Evolutionary conservation across 805 yeast species (phyloP).

Genomic region (Wickerhamomyces sydowiorum): DNA sequence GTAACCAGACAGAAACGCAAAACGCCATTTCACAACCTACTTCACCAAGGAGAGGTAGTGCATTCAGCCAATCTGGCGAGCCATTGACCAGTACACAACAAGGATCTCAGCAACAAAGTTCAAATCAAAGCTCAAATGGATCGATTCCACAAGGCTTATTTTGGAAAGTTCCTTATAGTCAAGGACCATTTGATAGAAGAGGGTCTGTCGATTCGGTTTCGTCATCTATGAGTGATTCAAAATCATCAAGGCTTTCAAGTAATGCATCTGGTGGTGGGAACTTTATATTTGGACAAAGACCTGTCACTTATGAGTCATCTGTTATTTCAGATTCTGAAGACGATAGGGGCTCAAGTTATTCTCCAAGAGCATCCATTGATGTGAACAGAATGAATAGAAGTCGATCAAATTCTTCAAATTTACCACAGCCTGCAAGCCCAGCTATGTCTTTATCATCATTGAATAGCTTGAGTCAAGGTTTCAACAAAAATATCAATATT

Average conservation of each 20-base stretch:
- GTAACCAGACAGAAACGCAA: conserved; percentile 6
- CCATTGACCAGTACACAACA: not conserved
- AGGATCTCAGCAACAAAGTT: conserved; percentile 5
- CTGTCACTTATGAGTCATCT: conserved; percentile 16
- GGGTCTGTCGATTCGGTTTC: conserved; percentile 21
- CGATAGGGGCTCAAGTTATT: conserved; percentile 12
- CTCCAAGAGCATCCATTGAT: conserved; percentile 19
- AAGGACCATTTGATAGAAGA: conserved; percentile 21
- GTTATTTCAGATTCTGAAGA: conserved; percentile 23
- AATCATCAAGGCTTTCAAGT: conserved; percentile 5
- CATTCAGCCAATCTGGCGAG: conserved; percentile 19
- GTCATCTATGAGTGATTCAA: conserved; percentile 14
- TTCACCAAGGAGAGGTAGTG: conserved; percentile 22
- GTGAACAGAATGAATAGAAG: conserved; percentile 1
- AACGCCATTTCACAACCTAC: conserved; percentile 16
- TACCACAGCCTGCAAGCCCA: conserved; percentile 14
- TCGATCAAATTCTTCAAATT: conserved; percentile 14
- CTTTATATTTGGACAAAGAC: conserved; percentile 3
- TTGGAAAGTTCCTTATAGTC: conserved; percentile 23
- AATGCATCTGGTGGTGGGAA: not conserved
- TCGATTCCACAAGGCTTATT: conserved; percentile 19
- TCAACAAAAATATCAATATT: conserved; percentile 4
- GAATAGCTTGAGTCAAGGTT: conserved; percentile 14
- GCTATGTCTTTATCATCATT: conserved; percentile 17
- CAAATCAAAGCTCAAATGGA: not conserved